Base-by-base conservation (phyloP, 2,329 filamentous ascomycete species). In the Fusarium sp. region DNA sequence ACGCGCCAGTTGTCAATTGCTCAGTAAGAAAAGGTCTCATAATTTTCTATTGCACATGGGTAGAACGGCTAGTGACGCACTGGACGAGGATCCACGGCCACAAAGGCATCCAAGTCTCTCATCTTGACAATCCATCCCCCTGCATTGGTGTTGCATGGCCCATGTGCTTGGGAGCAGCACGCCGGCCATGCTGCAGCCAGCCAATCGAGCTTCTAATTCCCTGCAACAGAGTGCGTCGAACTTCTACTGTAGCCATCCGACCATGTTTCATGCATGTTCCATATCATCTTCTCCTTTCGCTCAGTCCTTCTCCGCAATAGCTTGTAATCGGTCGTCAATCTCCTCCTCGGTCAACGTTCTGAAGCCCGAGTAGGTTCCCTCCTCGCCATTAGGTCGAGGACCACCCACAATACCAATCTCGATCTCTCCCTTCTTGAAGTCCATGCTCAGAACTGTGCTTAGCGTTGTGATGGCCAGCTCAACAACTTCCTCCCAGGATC, bases 381-480 rank as follows among this genome's bases (percentile, higher is more conserved):
- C 92, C 82, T 92, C 87, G 71, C 94, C 95, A 77, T 97, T 93
- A 61, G 85, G 82, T 75, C 89, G 87, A 59, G 95, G 94, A 30
- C 94, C 95, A 71, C 96, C 96, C 55, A 97, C 96, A 77, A 99
- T 94, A 68, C 96, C 96, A 81, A 99, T 93, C 84, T 99, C 96
- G 79, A 99, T 90, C 85, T 99, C 96, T 74, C 92, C 92, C 87
- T 98, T 98, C 89, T 99, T 99, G 86, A 99, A 99, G 80, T 99
- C 96, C 80, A 98, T 97, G 82, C 95, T 97, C 70, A 99, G 87
- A 63, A 99, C 94, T 35, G 92, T 97, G 87, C 94, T 97, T 80
- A 99, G 84, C 8, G 96, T 95, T 44, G 93, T 92, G 80, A 99
- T 99, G 61, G 93, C 96, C 75, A 98, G 86, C 85, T 99, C 96